Conservation (phyloP, 768 basidiomycete genomes). For the Suillus tomentosus region DNA sequence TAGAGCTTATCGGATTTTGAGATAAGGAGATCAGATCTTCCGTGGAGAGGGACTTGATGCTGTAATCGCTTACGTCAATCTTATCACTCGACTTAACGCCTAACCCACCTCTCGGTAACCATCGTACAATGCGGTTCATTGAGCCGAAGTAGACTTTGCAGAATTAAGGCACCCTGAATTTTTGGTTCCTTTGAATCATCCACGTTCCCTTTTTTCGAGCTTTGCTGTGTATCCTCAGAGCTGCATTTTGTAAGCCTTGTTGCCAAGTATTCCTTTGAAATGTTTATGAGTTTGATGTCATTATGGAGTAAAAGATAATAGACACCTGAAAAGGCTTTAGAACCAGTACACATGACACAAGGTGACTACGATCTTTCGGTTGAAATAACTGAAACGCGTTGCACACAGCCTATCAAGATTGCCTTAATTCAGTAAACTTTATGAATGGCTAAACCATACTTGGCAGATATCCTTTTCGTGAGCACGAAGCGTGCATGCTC, state of each 20-base stretch:
- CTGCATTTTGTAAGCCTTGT: slow-evolving; percentile 15
- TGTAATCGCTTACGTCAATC: slow-evolving; percentile 32
- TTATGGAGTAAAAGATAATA: not conserved
- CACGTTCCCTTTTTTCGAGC: slow-evolving; percentile 19
- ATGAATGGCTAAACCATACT: slow-evolving; percentile 42
- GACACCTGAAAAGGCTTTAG: slow-evolving; percentile 50
- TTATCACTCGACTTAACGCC: slow-evolving; percentile 2
- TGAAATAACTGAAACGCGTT: slow-evolving; percentile 58
- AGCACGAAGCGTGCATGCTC: slow-evolving; percentile 50
- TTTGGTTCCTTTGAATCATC: slow-evolving; percentile 58
- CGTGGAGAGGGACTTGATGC: slow-evolving; percentile 57
- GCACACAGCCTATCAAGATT: slow-evolving; percentile 52
- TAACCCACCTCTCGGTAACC: slow-evolving; percentile 66
- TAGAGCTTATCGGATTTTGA: slow-evolving; percentile 70
- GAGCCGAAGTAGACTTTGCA: slow-evolving; percentile 81
- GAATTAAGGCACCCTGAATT: slow-evolving; percentile 80
- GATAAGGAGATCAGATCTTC: slow-evolving; percentile 61
- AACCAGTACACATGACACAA: slow-evolving; percentile 71
- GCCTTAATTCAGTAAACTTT: slow-evolving; percentile 13
- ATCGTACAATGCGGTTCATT: slow-evolving; percentile 64
- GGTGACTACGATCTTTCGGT: slow-evolving; percentile 46
- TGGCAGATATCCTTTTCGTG: slow-evolving; percentile 54
- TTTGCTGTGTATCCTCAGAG: slow-evolving; percentile 13
- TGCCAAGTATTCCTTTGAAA: slow-evolving; percentile 26
- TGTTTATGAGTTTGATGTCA: slow-evolving; percentile 22